Evolutionary conservation across 495 filamentous ascomycete genomes (phyloP).

Genomic region (Neurospora intermedia): DNA sequence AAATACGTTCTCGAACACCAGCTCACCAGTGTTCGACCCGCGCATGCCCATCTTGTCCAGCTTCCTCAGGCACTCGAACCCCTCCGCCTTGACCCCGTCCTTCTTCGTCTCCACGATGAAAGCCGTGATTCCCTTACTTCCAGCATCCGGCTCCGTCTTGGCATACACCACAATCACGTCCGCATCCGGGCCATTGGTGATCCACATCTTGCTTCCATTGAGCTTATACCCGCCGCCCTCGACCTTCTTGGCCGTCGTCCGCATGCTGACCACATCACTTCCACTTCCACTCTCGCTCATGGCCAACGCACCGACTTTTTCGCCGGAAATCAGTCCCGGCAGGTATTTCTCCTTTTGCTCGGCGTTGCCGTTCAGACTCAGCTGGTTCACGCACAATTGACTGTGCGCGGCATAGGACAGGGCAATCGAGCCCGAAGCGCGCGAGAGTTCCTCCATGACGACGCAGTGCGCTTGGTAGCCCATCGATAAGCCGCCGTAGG

Average conservation of each 20-base stretch:
- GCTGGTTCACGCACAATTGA: conserved; percentile 93
- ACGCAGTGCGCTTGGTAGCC: conserved; percentile 97
- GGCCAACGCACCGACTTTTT: conserved; percentile 78
- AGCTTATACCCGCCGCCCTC: conserved; percentile 84
- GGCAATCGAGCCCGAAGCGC: conserved; percentile 67
- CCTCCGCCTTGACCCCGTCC: conserved; percentile 32
- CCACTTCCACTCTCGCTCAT: conserved; percentile 93
- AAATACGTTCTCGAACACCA: conserved; percentile 87
- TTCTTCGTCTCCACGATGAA: conserved; percentile 67
- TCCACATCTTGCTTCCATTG: conserved; percentile 98
- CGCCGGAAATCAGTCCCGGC: conserved; percentile 71
- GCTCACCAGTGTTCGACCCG: conserved; percentile 90
- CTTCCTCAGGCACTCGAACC: conserved; percentile 83
- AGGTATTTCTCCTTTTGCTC: conserved; percentile 74
- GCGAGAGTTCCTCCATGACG: conserved; percentile 80
- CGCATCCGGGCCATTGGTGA: conserved; percentile 95
- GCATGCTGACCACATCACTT: conserved; percentile 93
- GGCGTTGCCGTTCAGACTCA: conserved; percentile 75
- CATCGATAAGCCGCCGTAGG: conserved; percentile 81
- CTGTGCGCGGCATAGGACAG: conserved; percentile 86
- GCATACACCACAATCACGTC: conserved; percentile 87
- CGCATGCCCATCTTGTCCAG: conserved; percentile 98
- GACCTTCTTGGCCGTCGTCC: conserved; percentile 64
- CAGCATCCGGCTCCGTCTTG: conserved; percentile 75
- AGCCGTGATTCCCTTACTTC: conserved; percentile 87